A percentile compares a stretch with the other conserved stretches of the same genome.
Conservation (phyloP, 2,329 filamentous ascomycete genomes). For the Penicillium sp. region DNA sequence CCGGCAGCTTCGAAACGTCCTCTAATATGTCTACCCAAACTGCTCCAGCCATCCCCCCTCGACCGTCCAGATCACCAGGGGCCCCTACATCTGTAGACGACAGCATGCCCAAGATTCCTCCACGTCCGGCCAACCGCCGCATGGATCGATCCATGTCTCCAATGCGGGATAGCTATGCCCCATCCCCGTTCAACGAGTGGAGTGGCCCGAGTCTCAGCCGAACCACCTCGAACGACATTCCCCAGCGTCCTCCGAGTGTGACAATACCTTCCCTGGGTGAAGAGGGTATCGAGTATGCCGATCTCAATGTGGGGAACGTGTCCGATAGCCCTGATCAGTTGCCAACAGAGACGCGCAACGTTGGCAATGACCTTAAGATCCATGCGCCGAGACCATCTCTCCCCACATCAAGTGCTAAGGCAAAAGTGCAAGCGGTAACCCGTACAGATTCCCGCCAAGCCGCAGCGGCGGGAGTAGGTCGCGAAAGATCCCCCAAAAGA, state of each 20-base stretch:
- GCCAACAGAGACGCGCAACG: conserved; percentile 69
- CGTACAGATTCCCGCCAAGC: conserved; percentile 86
- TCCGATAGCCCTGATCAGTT: conserved; percentile 45
- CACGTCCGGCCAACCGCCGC: conserved; percentile 64
- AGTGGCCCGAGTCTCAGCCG: conserved; percentile 39
- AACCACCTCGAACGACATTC: conserved; percentile 34
- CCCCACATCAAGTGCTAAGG: conserved; percentile 73
- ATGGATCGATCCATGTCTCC: conserved; percentile 73
- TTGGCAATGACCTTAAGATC: conserved; percentile 76
- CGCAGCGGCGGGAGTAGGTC: conserved; percentile 77
- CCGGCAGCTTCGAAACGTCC: conserved; percentile 14
- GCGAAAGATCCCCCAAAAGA: conserved; percentile 47
- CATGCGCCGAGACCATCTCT: conserved; percentile 86
- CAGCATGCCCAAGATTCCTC: conserved; percentile 65
- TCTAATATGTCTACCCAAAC: conserved; percentile 41
- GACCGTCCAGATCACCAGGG: conserved; percentile 54
- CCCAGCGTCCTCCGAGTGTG: conserved; percentile 67
- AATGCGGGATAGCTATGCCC: conserved; percentile 71
- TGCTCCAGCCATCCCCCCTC: conserved; percentile 58
- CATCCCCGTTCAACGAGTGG: conserved; percentile 75
- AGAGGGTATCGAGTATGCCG: conserved; percentile 84
- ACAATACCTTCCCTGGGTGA: conserved; percentile 80
- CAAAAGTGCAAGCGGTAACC: conserved; percentile 76
- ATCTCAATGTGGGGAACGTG: conserved; percentile 46
- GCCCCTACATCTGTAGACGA: conserved; percentile 44